Conservation (phyloP, 371 early-diverging fungal species). For the Catenaria anguillulae region DNA sequence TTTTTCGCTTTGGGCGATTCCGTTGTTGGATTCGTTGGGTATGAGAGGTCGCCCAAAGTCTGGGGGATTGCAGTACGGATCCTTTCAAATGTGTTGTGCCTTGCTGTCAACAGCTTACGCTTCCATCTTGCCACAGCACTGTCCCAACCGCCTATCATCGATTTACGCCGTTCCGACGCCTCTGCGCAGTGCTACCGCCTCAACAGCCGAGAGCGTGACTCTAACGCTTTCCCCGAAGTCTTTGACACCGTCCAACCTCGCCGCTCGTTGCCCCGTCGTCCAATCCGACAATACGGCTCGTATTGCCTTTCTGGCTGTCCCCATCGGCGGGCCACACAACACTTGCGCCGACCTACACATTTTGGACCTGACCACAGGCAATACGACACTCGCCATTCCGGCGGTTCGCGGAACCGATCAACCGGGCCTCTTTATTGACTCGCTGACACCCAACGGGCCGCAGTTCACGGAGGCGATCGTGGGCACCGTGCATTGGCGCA, state of each 20-base stretch:
- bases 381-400: no score
- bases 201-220: slow-evolving; percentile 13
- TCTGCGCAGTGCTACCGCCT: slow-evolving; percentile 19
- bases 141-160: slow-evolving; percentile 32
- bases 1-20: slow-evolving; percentile 5
- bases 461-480: slow-evolving; percentile 15
- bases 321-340: slow-evolving; percentile 41
- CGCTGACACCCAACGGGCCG: slow-evolving; percentile 10
- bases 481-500: no score
- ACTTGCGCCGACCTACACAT: slow-evolving; percentile 25
- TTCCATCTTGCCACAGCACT: slow-evolving; percentile 21
- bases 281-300: slow-evolving; percentile 21
- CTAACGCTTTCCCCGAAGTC: slow-evolving; percentile 14
- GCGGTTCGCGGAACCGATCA: no score
- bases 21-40: slow-evolving; percentile 35
- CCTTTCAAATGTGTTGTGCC: no score
- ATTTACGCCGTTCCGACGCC: slow-evolving; percentile 18
- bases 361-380: slow-evolving; percentile 16
- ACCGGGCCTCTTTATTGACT: slow-evolving; percentile 32
- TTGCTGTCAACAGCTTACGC: no score
- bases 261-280: slow-evolving; percentile 35
- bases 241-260: slow-evolving; percentile 15
- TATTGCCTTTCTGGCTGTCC: slow-evolving; percentile 33
- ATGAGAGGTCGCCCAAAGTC: slow-evolving; percentile 25
- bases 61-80: slow-evolving; percentile 23